Evolutionary conservation across 495 filamentous ascomycete species (phyloP).

Genomic region (Aspergillus mulundensis): DNA sequence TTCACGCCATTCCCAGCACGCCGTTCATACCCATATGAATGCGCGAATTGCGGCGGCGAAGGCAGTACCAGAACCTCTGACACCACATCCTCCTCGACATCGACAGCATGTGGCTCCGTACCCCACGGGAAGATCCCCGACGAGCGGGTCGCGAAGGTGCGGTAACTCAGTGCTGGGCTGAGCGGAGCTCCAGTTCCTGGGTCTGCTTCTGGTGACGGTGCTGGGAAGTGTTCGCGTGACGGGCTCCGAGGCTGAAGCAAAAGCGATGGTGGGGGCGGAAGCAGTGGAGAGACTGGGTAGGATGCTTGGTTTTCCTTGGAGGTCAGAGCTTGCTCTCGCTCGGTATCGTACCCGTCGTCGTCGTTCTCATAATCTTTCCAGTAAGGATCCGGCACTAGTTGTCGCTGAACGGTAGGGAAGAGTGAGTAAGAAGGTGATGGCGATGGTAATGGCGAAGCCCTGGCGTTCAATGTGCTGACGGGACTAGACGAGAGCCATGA

Average conservation of each 20-base stretch:
- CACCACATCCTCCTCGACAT: neutral
- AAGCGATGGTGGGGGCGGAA: constrained; percentile 4
- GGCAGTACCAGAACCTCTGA: constrained; percentile 10
- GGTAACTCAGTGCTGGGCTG: neutral
- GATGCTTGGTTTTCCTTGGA: neutral
- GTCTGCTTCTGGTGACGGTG: neutral
- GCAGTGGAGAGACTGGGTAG: constrained; percentile 1
- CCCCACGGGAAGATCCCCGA: constrained; percentile 8
- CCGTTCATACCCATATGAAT: neutral
- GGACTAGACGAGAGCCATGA: neutral
- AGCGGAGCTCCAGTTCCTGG: neutral
- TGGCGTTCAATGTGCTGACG: neutral
- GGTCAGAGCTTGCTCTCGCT: neutral
- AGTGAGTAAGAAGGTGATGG: neutral
- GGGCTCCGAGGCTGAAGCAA: neutral
- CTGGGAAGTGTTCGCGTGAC: neutral
- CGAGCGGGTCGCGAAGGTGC: constrained; percentile 4
- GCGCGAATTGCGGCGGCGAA: constrained; percentile 5
- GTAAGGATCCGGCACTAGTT: neutral
- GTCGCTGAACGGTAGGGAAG: neutral
- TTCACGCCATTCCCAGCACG: neutral
- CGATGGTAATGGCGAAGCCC: neutral
- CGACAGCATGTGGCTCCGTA: neutral
- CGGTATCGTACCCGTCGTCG: neutral
- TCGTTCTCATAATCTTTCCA: neutral